Evolutionary conservation across 2,329 filamentous ascomycete genomes (phyloP).

Genomic region (Monilinia laxa): DNA sequence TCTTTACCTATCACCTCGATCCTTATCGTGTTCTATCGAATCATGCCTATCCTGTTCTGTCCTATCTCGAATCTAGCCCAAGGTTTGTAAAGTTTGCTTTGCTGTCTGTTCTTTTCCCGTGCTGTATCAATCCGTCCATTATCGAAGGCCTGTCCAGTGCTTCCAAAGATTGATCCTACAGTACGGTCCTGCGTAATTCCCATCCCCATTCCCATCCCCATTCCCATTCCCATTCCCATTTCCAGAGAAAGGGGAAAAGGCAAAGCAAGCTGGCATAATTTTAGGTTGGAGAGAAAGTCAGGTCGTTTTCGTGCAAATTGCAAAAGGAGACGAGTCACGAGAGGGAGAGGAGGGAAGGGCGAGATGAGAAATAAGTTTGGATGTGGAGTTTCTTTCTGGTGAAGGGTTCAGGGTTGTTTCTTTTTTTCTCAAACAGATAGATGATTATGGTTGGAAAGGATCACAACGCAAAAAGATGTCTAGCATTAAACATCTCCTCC

Average conservation of each 20-base stretch:
- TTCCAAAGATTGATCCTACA: neutral
- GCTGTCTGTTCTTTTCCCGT: neutral
- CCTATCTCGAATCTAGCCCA: neutral
- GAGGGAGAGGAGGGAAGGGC: neutral
- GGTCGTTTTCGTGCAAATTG: too few species aligned
- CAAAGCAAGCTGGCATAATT: constrained; percentile 8
- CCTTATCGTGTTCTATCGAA: neutral
- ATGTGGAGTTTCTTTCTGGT: constrained; percentile 7
- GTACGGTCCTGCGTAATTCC: neutral
- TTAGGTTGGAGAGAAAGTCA: neutral
- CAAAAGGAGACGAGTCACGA: too few species aligned
- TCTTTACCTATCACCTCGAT: neutral
- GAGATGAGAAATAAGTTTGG: neutral
- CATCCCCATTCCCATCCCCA: too few species aligned
- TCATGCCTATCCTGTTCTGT: neutral
- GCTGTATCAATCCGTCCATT: neutral
- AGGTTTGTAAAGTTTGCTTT: neutral
- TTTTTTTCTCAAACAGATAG: neutral
- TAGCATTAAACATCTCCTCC: neutral
- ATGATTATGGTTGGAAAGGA: neutral
- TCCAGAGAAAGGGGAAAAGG: neutral
- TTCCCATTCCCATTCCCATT: neutral
- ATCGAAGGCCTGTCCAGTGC: neutral
- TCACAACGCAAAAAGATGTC: neutral
- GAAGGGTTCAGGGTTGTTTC: constrained; percentile 13